phyloP scores from a whole-genome alignment of 1,284 basidiomycete genomes.

The Xanthoconium separans region DNA sequence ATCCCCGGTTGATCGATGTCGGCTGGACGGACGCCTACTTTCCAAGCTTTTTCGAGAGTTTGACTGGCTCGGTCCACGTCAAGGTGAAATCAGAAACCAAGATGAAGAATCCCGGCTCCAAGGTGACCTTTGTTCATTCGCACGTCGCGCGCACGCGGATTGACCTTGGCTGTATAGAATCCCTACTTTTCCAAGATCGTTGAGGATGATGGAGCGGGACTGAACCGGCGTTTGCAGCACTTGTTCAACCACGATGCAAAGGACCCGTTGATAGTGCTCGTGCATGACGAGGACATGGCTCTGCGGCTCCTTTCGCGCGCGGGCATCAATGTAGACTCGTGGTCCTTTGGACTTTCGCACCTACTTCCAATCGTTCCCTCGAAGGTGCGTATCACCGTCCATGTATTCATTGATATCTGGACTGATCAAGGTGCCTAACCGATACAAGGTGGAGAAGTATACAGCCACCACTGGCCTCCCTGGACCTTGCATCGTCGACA shows the following conservation, averaged over 20 bases:
- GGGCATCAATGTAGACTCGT: conserved; percentile 21
- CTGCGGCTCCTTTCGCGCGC: conserved; percentile 23
- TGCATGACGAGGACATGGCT: conserved; percentile 34
- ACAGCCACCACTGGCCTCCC: neutral
- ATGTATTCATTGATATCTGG: neutral
- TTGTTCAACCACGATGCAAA: conserved; percentile 22
- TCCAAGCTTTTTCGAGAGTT: conserved; percentile 25
- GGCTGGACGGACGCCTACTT: conserved; percentile 34
- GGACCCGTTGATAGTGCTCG: conserved; percentile 29
- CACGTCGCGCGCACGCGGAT: neutral
- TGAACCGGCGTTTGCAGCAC: conserved; percentile 21
- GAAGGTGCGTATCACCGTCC: conserved; percentile 3
- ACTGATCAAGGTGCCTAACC: conserved; percentile 9
- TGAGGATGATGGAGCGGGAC: conserved; percentile 8
- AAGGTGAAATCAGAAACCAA: conserved; percentile 7
- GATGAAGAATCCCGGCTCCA: conserved; percentile 17
- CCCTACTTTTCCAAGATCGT: conserved; percentile 19
- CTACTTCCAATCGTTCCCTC: conserved; percentile 13
- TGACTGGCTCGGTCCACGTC: conserved; percentile 22
- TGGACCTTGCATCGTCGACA: conserved; percentile 23
- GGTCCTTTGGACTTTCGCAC: conserved; percentile 22
- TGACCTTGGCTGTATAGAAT: conserved; percentile 10
- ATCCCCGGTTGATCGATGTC: conserved; percentile 20
- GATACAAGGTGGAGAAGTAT: neutral
- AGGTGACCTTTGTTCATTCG: conserved; percentile 12